Evolutionary conservation across 2,329 filamentous ascomycete species (phyloP).

Genomic region (Periconia digitata): DNA sequence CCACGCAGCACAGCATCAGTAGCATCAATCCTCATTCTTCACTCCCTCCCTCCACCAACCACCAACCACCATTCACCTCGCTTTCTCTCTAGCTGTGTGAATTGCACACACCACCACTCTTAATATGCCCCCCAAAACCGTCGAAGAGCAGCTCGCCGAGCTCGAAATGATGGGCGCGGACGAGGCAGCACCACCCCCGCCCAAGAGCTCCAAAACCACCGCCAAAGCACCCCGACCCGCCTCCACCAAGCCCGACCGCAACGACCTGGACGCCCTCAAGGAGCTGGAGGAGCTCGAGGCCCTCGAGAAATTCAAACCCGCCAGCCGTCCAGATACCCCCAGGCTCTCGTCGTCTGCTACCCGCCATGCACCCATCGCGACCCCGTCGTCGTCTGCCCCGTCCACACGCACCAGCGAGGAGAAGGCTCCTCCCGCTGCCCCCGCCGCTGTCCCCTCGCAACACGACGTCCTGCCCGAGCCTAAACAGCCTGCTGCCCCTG

Average conservation of each 20-base stretch:
- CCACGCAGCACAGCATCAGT: no score
- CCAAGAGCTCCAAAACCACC: conserved; percentile 44
- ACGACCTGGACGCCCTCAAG: conserved; percentile 73
- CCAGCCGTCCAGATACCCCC: conserved; percentile 75
- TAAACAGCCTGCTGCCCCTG: conserved; percentile 51
- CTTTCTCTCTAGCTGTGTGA: no score
- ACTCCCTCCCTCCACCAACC: no score
- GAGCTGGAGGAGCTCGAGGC: conserved; percentile 77
- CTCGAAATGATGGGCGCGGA: conserved; percentile 39
- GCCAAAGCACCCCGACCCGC: conserved; percentile 48
- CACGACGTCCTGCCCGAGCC: conserved; percentile 55
- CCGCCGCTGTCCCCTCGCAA: conserved; percentile 65
- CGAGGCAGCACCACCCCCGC: conserved; percentile 32
- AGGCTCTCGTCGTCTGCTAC: conserved; percentile 56
- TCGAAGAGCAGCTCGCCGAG: conserved; percentile 53
- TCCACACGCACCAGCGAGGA: conserved; percentile 61
- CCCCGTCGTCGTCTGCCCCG: conserved; percentile 40
- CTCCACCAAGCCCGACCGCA: conserved; percentile 28
- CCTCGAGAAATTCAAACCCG: conserved; percentile 55
- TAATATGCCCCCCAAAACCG: conserved; percentile 43
- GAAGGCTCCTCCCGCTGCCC: conserved; percentile 58
- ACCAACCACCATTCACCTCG: no score
- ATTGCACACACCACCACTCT: not conserved
- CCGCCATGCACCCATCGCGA: conserved; percentile 34
- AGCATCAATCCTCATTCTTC: no score